Conservation (phyloP, 1,284 basidiomycete genomes). For the Leccinum pachyderme region DNA sequence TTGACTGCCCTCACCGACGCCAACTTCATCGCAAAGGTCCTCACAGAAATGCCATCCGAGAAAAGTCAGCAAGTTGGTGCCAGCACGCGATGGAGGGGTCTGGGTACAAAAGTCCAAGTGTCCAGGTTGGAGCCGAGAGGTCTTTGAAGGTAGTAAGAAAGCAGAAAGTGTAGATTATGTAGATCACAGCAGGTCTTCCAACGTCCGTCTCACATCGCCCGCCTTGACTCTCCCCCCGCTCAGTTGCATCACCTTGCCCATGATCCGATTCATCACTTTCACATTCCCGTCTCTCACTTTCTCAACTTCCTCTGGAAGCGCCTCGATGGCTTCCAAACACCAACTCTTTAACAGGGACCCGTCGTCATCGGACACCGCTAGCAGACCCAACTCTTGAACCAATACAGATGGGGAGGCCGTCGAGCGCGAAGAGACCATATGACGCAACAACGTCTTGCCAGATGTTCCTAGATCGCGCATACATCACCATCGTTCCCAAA, state of each 20-base stretch:
- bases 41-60: slow-evolving; percentile 63
- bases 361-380: slow-evolving; percentile 34
- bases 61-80: slow-evolving; percentile 60
- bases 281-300: slow-evolving; percentile 71
- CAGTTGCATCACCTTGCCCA: slow-evolving; percentile 88
- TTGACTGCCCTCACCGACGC: slow-evolving; percentile 88
- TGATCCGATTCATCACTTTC: slow-evolving; percentile 84
- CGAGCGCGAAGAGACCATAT: slow-evolving; percentile 54
- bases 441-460: slow-evolving; percentile 65
- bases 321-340: slow-evolving; percentile 64
- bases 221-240: slow-evolving; percentile 80
- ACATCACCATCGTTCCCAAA: background rate
- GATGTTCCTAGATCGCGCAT: slow-evolving; percentile 54
- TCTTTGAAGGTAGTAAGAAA: slow-evolving; percentile 7
- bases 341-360: slow-evolving; percentile 42
- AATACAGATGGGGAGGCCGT: slow-evolving; percentile 39
- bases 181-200: slow-evolving; percentile 23
- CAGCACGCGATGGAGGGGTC: slow-evolving; percentile 77
- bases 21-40: slow-evolving; percentile 78
- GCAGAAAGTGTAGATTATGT: background rate
- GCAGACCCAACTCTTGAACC: slow-evolving; percentile 49
- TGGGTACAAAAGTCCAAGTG: slow-evolving; percentile 53
- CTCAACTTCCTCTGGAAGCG: slow-evolving; percentile 69
- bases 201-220: slow-evolving; percentile 40
- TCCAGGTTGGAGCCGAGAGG: slow-evolving; percentile 16